Evolutionary conservation across 164 flowering plant species (phyloP).

Genomic region (Magnolia changhungtana): DNA sequence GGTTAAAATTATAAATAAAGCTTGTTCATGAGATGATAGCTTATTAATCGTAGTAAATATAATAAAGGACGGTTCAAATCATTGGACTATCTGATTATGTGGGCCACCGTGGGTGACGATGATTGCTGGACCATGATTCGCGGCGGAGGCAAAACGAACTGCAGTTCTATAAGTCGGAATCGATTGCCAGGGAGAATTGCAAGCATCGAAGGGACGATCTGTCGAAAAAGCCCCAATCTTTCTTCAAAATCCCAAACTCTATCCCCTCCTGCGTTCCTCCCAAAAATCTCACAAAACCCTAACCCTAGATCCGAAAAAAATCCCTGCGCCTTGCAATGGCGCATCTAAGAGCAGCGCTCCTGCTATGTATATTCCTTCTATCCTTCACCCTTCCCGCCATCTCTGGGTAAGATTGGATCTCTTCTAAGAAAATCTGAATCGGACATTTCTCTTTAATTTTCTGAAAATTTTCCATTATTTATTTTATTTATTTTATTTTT

Average conservation of each 20-base stretch:
- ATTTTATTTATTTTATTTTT: too few species aligned
- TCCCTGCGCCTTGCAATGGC: constrained; percentile 34
- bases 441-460: not conserved
- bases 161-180: not conserved
- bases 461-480: not conserved
- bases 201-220: not conserved
- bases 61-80: not conserved
- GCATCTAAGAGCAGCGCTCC: constrained; percentile 16
- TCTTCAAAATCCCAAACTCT: constrained; percentile 1
- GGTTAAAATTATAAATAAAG: too few species aligned
- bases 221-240: not conserved
- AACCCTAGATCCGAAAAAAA: constrained; percentile 23
- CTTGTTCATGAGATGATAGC: too few species aligned
- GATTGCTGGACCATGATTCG: too few species aligned
- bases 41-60: too few species aligned
- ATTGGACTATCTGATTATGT: not conserved
- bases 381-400: constrained; percentile 5
- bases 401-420: constrained; percentile 14
- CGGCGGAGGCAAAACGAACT: not conserved
- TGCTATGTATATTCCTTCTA: constrained; percentile 9
- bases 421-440: not conserved
- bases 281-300: not conserved
- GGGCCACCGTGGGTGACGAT: not conserved
- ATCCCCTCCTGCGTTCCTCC: not conserved
- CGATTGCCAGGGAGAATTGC: not conserved